These are phyloP conservation scores for Rhodosporidiobolus odoratus DNA, from an alignment of 768 basidiomycete genomes.

Conservation along the genomic window DNA sequence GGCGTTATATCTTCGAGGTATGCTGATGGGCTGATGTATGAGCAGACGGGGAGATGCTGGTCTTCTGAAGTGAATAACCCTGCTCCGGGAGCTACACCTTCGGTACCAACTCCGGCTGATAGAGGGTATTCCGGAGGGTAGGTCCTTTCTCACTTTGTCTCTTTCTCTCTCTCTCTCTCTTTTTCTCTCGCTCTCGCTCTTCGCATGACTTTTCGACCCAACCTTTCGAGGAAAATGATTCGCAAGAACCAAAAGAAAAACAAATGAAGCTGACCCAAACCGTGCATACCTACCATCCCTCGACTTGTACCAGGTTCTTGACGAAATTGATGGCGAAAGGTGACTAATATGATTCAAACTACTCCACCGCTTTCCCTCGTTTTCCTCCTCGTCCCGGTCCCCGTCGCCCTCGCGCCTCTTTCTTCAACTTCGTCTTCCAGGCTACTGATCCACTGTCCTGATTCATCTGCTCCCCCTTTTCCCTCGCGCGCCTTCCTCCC, in stretches of 20 bases:
- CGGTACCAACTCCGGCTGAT: slow-evolving; percentile 72
- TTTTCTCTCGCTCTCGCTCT: background rate
- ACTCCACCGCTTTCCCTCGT: too few relatives aligned
- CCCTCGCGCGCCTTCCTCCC: too few relatives aligned
- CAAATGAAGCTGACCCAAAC: too few relatives aligned
- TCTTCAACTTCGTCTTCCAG: background rate
- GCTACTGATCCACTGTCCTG: slow-evolving; percentile 6
- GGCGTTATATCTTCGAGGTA: too few relatives aligned
- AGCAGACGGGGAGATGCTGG: slow-evolving; percentile 42
- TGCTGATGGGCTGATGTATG: too few relatives aligned
- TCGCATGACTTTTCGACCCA: background rate
- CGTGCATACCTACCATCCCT: too few relatives aligned
- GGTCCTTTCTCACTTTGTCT: background rate
- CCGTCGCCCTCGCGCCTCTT: too few relatives aligned
- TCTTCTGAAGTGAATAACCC: slow-evolving; percentile 64
- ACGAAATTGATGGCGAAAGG: slow-evolving; percentile 29
- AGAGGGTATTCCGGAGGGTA: slow-evolving; percentile 75
- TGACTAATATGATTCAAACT: too few relatives aligned
- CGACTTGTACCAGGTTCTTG: slow-evolving; percentile 11
- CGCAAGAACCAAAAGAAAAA: too few relatives aligned
- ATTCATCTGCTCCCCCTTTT: background rate
- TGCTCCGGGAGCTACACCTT: slow-evolving; percentile 61
- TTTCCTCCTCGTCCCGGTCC: too few relatives aligned
- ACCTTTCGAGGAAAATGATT: background rate
- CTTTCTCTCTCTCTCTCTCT: background rate